Percentiles rank a stretch among this genome's conserved stretches.
Conservation (phyloP, 2,329 filamentous ascomycete species). For the Neonectria sp. region DNA sequence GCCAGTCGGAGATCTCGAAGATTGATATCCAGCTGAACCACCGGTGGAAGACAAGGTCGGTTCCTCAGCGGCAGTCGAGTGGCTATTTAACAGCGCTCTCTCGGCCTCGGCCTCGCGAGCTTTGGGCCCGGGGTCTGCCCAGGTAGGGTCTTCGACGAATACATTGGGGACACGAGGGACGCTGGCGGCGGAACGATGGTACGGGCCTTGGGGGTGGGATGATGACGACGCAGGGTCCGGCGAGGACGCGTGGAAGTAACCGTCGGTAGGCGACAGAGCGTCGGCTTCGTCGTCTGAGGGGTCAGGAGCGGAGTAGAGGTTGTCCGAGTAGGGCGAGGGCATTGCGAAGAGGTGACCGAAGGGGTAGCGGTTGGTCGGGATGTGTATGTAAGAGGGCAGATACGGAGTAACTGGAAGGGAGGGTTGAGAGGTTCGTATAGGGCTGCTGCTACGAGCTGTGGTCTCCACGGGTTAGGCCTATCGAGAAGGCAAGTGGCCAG, state of each 20-base stretch:
- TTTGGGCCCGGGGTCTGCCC: conserved; percentile 58
- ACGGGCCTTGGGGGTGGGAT: conserved; percentile 36
- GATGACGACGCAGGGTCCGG: conserved; percentile 43
- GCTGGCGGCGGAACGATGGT: conserved; percentile 49
- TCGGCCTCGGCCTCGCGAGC: conserved; percentile 61
- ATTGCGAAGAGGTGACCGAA: conserved; percentile 48
- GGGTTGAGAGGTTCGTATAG: conserved; percentile 11
- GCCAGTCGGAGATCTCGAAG: neutral
- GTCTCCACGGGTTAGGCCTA: neutral
- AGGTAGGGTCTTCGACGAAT: conserved; percentile 64
- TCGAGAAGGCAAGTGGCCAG: neutral
- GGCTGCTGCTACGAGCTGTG: conserved; percentile 14
- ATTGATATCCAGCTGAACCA: neutral
- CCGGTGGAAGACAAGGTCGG: neutral
- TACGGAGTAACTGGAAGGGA: neutral
- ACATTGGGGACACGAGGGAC: conserved; percentile 64
- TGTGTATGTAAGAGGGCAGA: neutral
- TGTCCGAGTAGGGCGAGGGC: conserved; percentile 64
- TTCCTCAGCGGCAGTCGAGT: conserved; percentile 5
- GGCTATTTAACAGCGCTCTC: conserved; percentile 50
- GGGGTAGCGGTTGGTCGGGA: neutral
- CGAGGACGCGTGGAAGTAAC: conserved; percentile 64
- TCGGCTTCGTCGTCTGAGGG: conserved; percentile 53
- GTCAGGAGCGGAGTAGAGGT: conserved; percentile 61
- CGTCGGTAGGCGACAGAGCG: conserved; percentile 65